These are phyloP conservation scores for Vitis amurensis DNA, from an alignment of 164 flowering plant genomes.

Conservation along the genomic window DNA sequence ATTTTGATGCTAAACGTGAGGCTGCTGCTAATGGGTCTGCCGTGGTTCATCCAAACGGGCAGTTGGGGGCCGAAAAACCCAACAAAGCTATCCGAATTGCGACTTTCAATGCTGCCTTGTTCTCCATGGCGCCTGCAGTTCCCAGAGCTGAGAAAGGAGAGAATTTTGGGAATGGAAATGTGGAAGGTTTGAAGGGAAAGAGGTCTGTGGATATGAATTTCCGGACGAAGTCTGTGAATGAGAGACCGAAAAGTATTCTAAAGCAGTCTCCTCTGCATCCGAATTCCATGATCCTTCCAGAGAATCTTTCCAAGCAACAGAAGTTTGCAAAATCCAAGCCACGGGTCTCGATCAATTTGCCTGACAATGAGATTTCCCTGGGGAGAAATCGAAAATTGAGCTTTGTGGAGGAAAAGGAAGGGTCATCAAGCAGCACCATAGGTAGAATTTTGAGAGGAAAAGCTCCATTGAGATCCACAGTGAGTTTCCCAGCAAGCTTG, in stretches of 20 bases:
- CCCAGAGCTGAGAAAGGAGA: conserved; percentile 16
- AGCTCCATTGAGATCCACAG: conserved; percentile 24
- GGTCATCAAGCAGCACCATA: conserved; percentile 3
- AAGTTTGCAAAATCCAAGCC: conserved; percentile 48
- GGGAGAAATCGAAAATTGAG: conserved; percentile 40
- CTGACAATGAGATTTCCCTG: conserved; percentile 65
- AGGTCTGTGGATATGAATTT: background rate
- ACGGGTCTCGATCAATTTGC: conserved; percentile 64
- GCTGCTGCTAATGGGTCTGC: conserved; percentile 25
- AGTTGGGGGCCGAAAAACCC: conserved; percentile 2
- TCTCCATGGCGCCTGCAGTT: conserved; percentile 70
- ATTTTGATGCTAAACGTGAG: conserved; percentile 6
- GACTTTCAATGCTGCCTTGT: conserved; percentile 67
- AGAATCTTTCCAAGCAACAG: conserved; percentile 28
- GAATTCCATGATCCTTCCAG: conserved; percentile 6
- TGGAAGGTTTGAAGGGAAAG: background rate
- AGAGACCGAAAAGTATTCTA: conserved; percentile 53
- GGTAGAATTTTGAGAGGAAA: conserved; percentile 29
- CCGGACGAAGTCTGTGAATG: conserved; percentile 32
- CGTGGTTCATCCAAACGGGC: conserved; percentile 35
- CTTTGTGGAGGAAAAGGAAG: conserved; percentile 21
- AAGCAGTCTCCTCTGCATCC: conserved; percentile 62
- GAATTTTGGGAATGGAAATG: conserved; percentile 12
- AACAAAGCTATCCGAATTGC: conserved; percentile 41
- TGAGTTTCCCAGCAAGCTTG: conserved; percentile 12